Percentiles rank a stretch among this genome's conserved stretches.
These are phyloP conservation scores for Tephrocybe rancida DNA, from an alignment of 768 basidiomycete species.

Conservation along the genomic window DNA sequence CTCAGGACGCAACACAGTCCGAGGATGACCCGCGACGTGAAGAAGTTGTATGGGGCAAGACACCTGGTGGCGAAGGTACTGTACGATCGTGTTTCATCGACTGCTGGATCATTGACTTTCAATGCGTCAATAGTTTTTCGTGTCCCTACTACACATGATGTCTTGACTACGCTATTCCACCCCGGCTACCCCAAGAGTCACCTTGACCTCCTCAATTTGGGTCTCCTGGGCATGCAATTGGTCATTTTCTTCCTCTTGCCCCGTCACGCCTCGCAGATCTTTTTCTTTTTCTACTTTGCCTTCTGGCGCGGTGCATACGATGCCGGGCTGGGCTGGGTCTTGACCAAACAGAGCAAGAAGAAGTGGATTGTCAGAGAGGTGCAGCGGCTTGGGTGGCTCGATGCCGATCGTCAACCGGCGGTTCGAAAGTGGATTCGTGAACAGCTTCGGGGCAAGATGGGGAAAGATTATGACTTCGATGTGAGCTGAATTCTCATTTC, in stretches of 20 bases:
- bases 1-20: constrained; percentile 11
- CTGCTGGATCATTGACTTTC: not conserved
- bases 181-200: constrained; percentile 86
- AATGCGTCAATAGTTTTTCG: constrained; percentile 70
- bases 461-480: constrained; percentile 90
- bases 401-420: constrained; percentile 60
- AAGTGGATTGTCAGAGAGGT: constrained; percentile 90
- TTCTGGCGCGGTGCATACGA: constrained; percentile 95
- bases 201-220: constrained; percentile 84
- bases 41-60: constrained; percentile 89
- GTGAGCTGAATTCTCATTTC: constrained; percentile 29
- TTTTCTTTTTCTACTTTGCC: constrained; percentile 90
- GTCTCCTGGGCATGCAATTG: constrained; percentile 75
- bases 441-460: constrained; percentile 92
- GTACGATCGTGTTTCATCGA: constrained; percentile 12
- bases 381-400: constrained; percentile 86
- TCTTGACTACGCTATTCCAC: constrained; percentile 82
- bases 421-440: constrained; percentile 82
- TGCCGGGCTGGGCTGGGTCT: constrained; percentile 89
- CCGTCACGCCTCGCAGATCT: constrained; percentile 49
- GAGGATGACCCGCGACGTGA: constrained; percentile 26
- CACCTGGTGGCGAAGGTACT: constrained; percentile 76
- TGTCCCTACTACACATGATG: constrained; percentile 91
- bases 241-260: constrained; percentile 72
- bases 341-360: constrained; percentile 94